phyloP scores from a whole-genome alignment of 2,329 filamentous ascomycete genomes.

The Trichoderma lentiforme region DNA sequence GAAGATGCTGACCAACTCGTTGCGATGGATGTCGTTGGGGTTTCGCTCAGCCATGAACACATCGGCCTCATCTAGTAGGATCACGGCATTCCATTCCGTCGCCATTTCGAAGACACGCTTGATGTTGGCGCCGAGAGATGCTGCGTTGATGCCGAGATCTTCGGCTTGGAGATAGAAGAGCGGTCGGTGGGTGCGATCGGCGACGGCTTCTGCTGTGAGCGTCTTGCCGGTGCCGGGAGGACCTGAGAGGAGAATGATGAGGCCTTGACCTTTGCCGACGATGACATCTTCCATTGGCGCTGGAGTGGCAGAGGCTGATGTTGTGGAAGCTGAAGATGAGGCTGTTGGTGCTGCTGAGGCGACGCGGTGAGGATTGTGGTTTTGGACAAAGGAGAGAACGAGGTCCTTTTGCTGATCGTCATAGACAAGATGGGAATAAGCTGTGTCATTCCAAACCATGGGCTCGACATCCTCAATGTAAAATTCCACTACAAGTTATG shows the following conservation, averaged over 20 bases:
- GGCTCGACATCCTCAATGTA: constrained; percentile 42
- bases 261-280: constrained; percentile 41
- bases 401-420: constrained; percentile 46
- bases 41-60: constrained; percentile 50
- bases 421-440: constrained; percentile 46
- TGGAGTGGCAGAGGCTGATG: constrained; percentile 5
- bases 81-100: constrained; percentile 47
- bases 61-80: constrained; percentile 53
- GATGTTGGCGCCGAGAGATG: constrained; percentile 45
- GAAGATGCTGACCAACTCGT: constrained; percentile 48
- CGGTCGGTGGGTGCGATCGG: constrained; percentile 41
- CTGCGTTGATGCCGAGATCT: constrained; percentile 45
- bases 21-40: constrained; percentile 44
- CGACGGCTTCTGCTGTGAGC: constrained; percentile 42
- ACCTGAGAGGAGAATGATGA: constrained; percentile 45
- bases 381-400: constrained; percentile 47
- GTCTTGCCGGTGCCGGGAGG: constrained; percentile 48
- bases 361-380: constrained; percentile 31
- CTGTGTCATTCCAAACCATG: constrained; percentile 44
- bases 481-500: constrained; percentile 28
- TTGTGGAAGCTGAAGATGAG: not conserved
- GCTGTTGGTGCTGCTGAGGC: not conserved
- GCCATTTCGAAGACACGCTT: constrained; percentile 47
- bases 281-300: constrained; percentile 39
- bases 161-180: constrained; percentile 46